Evolutionary conservation across 179 eudicot genomes (phyloP), one percentile per base, ranked within the genome.

Genomic region (Vitellaria paradoxa): DNA sequence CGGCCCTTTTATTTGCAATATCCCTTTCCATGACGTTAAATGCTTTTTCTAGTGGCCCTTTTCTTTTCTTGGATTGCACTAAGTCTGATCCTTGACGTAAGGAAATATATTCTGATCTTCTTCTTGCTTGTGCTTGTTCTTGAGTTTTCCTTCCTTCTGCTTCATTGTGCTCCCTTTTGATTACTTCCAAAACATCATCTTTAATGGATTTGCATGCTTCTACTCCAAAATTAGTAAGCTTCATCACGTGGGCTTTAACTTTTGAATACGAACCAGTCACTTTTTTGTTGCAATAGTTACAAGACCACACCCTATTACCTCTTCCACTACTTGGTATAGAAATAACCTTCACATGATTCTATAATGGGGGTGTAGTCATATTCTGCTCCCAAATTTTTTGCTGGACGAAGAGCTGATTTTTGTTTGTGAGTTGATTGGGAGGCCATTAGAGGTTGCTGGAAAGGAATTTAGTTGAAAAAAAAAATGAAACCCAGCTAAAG

Each of bases 171-270:
- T 76, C 80, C 50, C 5, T 62, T 24, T 64, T 59, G 0, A 70
- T 10, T 40, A 5, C 6, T n/a, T 24, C n/a, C 20, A 14, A n/a
- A 5, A 76, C 56, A 7, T 76, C 65, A 55, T 59, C 55, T 23
- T 52, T 21, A 0, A 72, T 45, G 2, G 37, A 57, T 2, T 3
- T n/a, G 62, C 75, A 81, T 21, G 11, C 6, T 18, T 60, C 65
- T n/a, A n/a, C n/a, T 55, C 65, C 24, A 7, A n/a, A 42, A 9
- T 42, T 15, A 0, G 73, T 11, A 13, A 66, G 1, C 2, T 50
- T 57, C 11, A 77, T 15, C 9, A 77, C 26, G 21, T 81, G 84
- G 24, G 59, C 70, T n/a, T n/a, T n/a, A n/a, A n/a, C n/a, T n/a
- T n/a, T n/a, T n/a, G n/a, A 45, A 55, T 77, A 73, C 55, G 81